phyloP scores from a whole-genome alignment of 139 green algal genomes.

The Chlamydomonas sp. region DNA sequence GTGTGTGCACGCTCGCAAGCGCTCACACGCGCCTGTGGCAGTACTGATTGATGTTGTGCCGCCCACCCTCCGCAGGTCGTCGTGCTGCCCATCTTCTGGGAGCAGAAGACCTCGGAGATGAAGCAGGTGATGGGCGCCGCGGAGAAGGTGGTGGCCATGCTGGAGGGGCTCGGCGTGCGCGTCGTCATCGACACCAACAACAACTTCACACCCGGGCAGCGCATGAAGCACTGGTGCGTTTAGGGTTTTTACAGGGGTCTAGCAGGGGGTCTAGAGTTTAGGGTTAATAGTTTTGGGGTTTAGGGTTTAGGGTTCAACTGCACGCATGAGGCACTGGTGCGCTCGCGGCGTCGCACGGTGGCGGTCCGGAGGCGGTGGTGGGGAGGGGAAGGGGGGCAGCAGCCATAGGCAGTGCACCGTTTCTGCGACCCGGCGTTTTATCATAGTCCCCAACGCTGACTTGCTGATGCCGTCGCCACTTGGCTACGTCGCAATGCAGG shows the following conservation, averaged over 20 bases:
- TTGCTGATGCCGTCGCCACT: not conserved
- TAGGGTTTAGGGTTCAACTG: conserved; percentile 4
- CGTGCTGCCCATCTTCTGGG: conserved; percentile 13
- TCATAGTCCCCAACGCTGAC: not conserved
- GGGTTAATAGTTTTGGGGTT: not conserved
- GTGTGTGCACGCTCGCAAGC: conserved; percentile 3
- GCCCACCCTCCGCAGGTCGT: conserved; percentile 12
- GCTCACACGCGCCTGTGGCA: not conserved
- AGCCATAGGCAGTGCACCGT: not conserved
- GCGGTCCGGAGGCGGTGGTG: not conserved
- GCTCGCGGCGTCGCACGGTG: no score
- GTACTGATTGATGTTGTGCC: not conserved
- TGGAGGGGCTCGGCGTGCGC: not conserved
- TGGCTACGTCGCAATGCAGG: no score
- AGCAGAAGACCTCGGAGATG: conserved; percentile 8
- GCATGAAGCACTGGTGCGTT: conserved; percentile 14
- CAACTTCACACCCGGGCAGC: not conserved
- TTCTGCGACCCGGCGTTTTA: not conserved
- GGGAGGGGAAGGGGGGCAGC: not conserved
- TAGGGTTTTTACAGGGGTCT: no score
- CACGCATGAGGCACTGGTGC: no score
- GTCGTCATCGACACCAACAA: conserved; percentile 12
- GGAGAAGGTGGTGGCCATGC: conserved; percentile 22
- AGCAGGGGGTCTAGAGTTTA: no score
- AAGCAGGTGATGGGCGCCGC: conserved; percentile 16